Evolutionary conservation across 2,329 filamentous ascomycete species (phyloP), one percentile per base, ranked within the genome.

Genomic region (Ophiognomonia clavigignenti-juglandacearum): DNA sequence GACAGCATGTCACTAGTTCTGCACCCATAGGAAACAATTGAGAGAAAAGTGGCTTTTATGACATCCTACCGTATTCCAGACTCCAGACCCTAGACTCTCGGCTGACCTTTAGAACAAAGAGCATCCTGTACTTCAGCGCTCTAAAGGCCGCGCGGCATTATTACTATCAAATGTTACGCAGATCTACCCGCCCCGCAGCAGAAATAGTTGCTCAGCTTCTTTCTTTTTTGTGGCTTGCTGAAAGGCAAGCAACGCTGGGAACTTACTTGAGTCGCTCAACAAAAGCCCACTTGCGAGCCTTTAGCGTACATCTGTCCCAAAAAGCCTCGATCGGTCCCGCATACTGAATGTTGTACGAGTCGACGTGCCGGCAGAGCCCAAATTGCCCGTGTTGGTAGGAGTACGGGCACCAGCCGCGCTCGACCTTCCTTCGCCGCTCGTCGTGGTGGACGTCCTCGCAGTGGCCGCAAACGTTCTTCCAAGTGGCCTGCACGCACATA

Each of bases 401-500:
- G 5, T 23, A 39, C 9, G 6, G 4, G 42, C 42, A 45, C 42
- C 42, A 45, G 3, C 42, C 42, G n/a, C 42, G 42, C 34, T 45
- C 42, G 14, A 45, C 34, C 42, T 45, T 45, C 11, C 42, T 36
- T 6, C 35, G 36, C 23, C 18, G 19, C 24, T 38, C 35, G 13
- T 18, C 19, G 24, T 27, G 34, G 42, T 38, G 23, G 5, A 11
- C 9, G 18, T 38, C 20, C 24, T 45, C 42, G 42, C 42, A 45
- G 24, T 16, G 11, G 19, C 18, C 14, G 11, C 42, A 45, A 9
- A 45, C 34, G n/a, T 45, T 45, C 26, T 45, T 38, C 42, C 42
- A 45, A 10, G 42, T 45, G 24, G 32, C 19, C 22, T 38, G 35
- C 35, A 31, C 23, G 16, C 42, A 45, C 42, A 45, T 45, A 13